These are phyloP conservation scores for Phylloporus sp. DNA, from an alignment of 768 basidiomycete genomes.

Conservation along the genomic window DNA sequence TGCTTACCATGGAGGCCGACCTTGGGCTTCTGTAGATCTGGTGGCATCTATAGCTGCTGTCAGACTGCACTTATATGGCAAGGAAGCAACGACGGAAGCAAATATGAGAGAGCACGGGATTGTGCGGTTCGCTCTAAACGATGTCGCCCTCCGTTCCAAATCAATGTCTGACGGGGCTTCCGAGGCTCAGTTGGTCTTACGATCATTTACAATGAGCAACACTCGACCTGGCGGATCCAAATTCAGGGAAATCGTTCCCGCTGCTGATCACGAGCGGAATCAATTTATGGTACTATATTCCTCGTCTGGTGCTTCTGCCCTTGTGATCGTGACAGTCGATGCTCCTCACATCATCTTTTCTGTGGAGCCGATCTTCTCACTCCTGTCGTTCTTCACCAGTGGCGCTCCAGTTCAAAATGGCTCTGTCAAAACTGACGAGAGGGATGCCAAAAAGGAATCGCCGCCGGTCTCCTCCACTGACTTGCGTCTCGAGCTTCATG, in stretches of 20 bases:
- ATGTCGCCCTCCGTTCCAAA: constrained; percentile 76
- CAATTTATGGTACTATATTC: constrained; percentile 94
- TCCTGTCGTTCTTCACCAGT: constrained; percentile 80
- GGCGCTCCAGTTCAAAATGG: constrained; percentile 35
- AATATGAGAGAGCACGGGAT: constrained; percentile 77
- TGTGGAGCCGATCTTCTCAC: constrained; percentile 81
- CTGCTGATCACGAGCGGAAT: constrained; percentile 79
- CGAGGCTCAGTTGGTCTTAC: constrained; percentile 83
- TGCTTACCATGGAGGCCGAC: constrained; percentile 22
- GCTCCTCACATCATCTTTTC: constrained; percentile 91
- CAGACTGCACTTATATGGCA: constrained; percentile 84
- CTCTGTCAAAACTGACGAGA: constrained; percentile 10
- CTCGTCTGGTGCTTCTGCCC: constrained; percentile 56
- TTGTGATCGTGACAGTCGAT: constrained; percentile 86
- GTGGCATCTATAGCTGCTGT: constrained; percentile 65
- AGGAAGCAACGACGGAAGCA: constrained; percentile 47
- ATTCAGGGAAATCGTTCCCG: constrained; percentile 94
- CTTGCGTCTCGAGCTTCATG: constrained; percentile 84
- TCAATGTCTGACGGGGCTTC: constrained; percentile 75
- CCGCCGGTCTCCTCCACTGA: constrained; percentile 33
- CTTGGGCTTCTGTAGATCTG: constrained; percentile 69
- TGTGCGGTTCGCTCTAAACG: constrained; percentile 75
- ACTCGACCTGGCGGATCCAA: constrained; percentile 75
- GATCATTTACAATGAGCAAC: constrained; percentile 89
- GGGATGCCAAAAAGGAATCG: constrained; percentile 12